These are phyloP conservation scores for Clonostachys byssicola DNA, from an alignment of 2,329 filamentous ascomycete species.

Conservation along the genomic window DNA sequence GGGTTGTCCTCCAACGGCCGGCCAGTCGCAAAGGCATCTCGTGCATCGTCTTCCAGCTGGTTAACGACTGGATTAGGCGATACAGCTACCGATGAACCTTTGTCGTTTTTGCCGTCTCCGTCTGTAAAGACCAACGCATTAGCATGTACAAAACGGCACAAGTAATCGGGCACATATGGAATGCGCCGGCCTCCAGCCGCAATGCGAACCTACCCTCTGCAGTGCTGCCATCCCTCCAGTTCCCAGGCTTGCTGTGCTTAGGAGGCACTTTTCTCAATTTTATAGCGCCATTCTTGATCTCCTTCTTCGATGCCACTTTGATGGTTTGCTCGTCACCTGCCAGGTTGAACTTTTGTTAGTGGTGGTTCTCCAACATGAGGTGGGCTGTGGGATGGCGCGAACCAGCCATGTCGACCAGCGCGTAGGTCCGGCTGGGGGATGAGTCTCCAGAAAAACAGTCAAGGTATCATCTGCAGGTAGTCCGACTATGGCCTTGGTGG, in stretches of 20 bases:
- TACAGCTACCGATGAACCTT: conserved; percentile 33
- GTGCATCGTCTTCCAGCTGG: conserved; percentile 69
- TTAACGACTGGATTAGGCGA: conserved; percentile 56
- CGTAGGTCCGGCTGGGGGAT: too few species aligned
- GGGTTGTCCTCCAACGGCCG: conserved; percentile 76
- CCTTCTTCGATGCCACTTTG: conserved; percentile 58
- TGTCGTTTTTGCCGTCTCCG: conserved; percentile 24
- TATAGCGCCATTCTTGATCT: conserved; percentile 43
- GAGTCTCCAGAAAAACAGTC: too few species aligned
- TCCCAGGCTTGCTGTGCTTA: conserved; percentile 63
- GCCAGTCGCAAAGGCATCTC: conserved; percentile 77
- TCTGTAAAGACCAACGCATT: conserved; percentile 34
- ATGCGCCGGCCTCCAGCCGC: too few species aligned
- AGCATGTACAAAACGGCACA: conserved; percentile 30
- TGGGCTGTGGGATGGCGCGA: too few species aligned
- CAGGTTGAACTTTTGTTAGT: not conserved
- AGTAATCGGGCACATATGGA: too few species aligned
- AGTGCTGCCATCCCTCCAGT: conserved; percentile 66
- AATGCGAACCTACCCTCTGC: conserved; percentile 48
- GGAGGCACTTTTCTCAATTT: conserved; percentile 61
- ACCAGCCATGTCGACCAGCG: too few species aligned
- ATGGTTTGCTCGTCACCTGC: conserved; percentile 53
- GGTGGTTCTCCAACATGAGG: too few species aligned
- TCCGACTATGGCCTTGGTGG: too few species aligned
- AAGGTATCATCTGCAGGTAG: too few species aligned